Conservation (phyloP, 1,284 basidiomycete genomes). For the Rhodofomes roseus region DNA sequence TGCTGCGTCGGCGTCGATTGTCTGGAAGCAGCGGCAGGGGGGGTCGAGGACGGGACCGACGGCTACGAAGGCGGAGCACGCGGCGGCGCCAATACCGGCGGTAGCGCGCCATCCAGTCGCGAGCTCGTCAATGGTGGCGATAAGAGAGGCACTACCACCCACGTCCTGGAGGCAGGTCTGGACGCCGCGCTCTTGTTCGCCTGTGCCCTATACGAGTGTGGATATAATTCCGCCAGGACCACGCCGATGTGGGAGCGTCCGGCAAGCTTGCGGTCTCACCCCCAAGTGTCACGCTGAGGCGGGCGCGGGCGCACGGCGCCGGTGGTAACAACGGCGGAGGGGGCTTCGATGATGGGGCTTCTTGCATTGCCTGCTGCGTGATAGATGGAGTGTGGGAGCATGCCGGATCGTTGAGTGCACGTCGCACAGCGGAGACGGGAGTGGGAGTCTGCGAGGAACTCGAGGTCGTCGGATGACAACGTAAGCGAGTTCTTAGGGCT, state of each 20-base stretch:
- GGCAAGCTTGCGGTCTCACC: neutral
- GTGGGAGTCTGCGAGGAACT: slow-evolving; percentile 60
- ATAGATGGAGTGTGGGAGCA: neutral
- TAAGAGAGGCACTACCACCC: slow-evolving; percentile 8
- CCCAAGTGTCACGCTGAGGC: neutral
- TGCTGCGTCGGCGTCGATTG: slow-evolving; percentile 12
- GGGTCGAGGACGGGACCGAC: slow-evolving; percentile 11
- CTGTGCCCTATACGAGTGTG: slow-evolving; percentile 5
- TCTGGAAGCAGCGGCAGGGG: slow-evolving; percentile 15
- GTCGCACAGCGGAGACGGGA: neutral
- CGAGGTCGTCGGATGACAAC: slow-evolving; percentile 67
- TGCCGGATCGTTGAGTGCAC: neutral
- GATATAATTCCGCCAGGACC: slow-evolving; percentile 13
- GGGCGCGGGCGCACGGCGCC: neutral
- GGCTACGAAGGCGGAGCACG: slow-evolving; percentile 23
- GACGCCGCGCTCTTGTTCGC: neutral
- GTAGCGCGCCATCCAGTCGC: neutral
- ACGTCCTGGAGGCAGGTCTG: slow-evolving; percentile 9
- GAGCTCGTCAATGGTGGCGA: slow-evolving; percentile 9
- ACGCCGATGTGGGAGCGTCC: slow-evolving; percentile 8
- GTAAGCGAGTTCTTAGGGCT: slow-evolving; percentile 49
- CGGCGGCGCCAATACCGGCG: slow-evolving; percentile 41
- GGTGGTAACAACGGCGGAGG: neutral
- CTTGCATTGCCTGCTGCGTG: neutral
- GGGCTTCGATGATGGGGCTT: neutral